A percentile compares a stretch with the other conserved stretches of the same genome.
Evolutionary conservation across 163 green algal species (phyloP).

Genomic region (Scenedesmus sp.): DNA sequence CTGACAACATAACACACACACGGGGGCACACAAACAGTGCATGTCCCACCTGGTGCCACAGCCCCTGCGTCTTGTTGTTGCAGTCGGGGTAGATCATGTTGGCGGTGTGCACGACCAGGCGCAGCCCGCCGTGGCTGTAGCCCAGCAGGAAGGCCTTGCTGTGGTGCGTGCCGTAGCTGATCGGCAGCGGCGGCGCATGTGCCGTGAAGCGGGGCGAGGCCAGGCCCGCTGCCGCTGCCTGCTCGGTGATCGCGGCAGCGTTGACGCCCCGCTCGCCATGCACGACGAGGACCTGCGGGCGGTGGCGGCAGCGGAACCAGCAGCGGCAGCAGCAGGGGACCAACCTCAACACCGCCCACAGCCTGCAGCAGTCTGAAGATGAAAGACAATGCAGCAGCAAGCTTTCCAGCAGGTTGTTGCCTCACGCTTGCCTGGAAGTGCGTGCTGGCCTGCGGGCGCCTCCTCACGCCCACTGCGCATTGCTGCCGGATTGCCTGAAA

Average conservation of each 20-base stretch:
- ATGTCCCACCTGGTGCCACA: conserved; percentile 30
- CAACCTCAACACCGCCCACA: no score
- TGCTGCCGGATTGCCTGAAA: no score
- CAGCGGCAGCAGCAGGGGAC: background rate
- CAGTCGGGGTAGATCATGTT: conserved; percentile 89
- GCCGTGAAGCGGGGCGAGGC: conserved; percentile 33
- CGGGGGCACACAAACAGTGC: no score
- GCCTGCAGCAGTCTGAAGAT: no score
- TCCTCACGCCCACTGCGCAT: no score
- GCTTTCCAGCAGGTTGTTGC: background rate
- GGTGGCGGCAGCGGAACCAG: background rate
- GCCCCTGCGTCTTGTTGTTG: conserved; percentile 87
- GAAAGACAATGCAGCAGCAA: background rate
- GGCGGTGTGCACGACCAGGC: conserved; percentile 88
- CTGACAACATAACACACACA: no score
- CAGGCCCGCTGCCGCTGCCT: conserved; percentile 31
- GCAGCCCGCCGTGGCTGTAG: conserved; percentile 64
- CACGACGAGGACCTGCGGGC: conserved; percentile 55
- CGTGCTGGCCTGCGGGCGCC: no score
- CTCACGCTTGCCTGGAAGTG: no score
- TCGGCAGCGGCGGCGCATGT: conserved; percentile 68
- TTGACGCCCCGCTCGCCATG: conserved; percentile 63
- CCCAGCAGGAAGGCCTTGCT: conserved; percentile 72
- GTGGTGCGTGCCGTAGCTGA: conserved; percentile 83
- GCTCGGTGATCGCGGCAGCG: background rate